phyloP scores from a whole-genome alignment of 2,329 filamentous ascomycete genomes.

The Coniella lustricola region DNA sequence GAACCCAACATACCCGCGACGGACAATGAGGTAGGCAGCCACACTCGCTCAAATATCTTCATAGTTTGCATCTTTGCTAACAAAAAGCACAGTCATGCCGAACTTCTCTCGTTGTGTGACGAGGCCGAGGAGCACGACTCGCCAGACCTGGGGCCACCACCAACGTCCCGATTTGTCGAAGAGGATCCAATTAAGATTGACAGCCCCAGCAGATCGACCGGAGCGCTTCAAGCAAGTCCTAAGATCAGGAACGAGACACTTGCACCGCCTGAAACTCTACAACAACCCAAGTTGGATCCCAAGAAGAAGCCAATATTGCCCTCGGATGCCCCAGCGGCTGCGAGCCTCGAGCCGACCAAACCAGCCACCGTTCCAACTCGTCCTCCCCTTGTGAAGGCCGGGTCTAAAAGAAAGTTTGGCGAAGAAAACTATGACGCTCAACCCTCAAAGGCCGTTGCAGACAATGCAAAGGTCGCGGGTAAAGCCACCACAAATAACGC shows the following conservation, averaged over 20 bases:
- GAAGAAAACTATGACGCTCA: slow-evolving; percentile 42
- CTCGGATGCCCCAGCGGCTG: slow-evolving; percentile 21
- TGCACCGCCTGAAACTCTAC: slow-evolving; percentile 2
- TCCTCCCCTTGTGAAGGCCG: slow-evolving; percentile 33
- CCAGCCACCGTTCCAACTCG: slow-evolving; percentile 13
- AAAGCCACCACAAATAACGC: slow-evolving; percentile 16
- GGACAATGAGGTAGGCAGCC: slow-evolving; percentile 57
- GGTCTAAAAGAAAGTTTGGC: slow-evolving; percentile 53
- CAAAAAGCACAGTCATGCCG: slow-evolving; percentile 41
- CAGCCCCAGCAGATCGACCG: slow-evolving; percentile 31
- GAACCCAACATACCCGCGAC: slow-evolving; percentile 59
- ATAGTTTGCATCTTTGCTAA: slow-evolving; percentile 22
- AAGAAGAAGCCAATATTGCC: slow-evolving; percentile 19
- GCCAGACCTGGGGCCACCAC: slow-evolving; percentile 61
- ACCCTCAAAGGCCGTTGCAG: slow-evolving; percentile 26
- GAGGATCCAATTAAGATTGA: slow-evolving; percentile 48
- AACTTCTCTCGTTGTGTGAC: slow-evolving; percentile 53
- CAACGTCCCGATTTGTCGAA: slow-evolving; percentile 52
- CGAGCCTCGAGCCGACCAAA: not conserved
- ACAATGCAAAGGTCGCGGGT: slow-evolving; percentile 23
- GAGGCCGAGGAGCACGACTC: slow-evolving; percentile 49
- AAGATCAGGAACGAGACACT: slow-evolving; percentile 10
- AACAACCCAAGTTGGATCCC: slow-evolving; percentile 20
- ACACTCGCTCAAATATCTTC: not conserved
- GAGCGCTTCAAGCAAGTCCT: slow-evolving; percentile 7